Evolutionary conservation across 306 rosid genomes (phyloP).

Genomic region (Inga leiocalycina): DNA sequence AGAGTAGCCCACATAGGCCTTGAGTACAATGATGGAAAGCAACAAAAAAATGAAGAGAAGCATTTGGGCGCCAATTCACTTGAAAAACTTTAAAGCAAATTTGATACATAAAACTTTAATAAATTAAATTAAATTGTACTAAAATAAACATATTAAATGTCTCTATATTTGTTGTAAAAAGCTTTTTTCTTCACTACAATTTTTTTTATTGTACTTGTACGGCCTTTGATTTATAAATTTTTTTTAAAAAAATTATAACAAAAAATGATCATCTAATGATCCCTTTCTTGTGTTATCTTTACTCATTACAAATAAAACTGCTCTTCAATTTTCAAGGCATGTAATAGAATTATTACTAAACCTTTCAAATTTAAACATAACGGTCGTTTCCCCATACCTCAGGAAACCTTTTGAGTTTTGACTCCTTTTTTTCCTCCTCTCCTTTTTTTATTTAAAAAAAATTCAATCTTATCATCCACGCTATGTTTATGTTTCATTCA

Average conservation of each 20-base stretch:
- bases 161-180: background rate
- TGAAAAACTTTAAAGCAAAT: background rate
- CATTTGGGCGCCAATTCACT: background rate
- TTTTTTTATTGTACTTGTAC: background rate
- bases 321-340: background rate
- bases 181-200: no score
- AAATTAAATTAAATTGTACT: background rate
- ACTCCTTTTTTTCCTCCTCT: background rate
- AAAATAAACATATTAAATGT: background rate
- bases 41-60: conserved; percentile 24
- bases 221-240: background rate
- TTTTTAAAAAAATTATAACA: background rate
- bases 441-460: background rate
- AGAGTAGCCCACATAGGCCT: background rate
- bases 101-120: background rate
- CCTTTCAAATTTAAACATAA: background rate
- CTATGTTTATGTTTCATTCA: background rate
- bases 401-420: background rate
- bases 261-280: background rate
- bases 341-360: background rate
- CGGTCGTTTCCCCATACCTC: background rate
- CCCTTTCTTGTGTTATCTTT: background rate
- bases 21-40: conserved; percentile 23
- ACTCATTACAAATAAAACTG: background rate
- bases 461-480: background rate